These are phyloP conservation scores for Amniculicola lignicola DNA, from an alignment of 495 filamentous ascomycete genomes.

Conservation along the genomic window DNA sequence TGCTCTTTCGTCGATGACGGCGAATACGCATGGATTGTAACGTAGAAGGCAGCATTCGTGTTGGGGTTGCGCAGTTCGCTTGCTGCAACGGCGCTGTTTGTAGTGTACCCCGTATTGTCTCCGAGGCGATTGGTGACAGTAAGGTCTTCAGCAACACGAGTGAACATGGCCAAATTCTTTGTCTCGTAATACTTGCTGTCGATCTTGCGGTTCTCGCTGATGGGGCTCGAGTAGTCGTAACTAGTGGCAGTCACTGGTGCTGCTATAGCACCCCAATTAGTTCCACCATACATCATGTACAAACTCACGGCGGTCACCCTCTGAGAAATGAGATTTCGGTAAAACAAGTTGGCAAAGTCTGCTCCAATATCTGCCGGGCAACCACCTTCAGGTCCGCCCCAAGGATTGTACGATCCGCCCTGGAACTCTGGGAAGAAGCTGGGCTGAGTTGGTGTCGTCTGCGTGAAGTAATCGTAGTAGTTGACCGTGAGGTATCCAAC, in stretches of 20 bases:
- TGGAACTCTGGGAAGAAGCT: constrained; percentile 63
- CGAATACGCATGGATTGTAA: constrained; percentile 52
- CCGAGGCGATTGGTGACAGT: constrained; percentile 54
- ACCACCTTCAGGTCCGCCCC: constrained; percentile 55
- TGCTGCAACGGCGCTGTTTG: constrained; percentile 47
- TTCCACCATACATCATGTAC: constrained; percentile 59
- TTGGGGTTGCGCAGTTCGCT: constrained; percentile 56
- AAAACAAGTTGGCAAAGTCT: constrained; percentile 60
- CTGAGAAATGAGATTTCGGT: constrained; percentile 53
- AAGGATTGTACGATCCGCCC: constrained; percentile 62
- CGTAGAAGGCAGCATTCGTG: constrained; percentile 56
- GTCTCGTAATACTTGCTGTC: constrained; percentile 59
- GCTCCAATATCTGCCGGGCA: constrained; percentile 46
- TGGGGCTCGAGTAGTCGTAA: constrained; percentile 61
- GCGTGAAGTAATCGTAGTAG: constrained; percentile 48
- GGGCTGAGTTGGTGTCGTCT: constrained; percentile 52
- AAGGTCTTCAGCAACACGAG: constrained; percentile 52
- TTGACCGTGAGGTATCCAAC: constrained; percentile 51
- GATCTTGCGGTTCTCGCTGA: constrained; percentile 57
- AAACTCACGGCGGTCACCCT: constrained; percentile 46
- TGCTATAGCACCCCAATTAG: constrained; percentile 50
- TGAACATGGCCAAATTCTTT: constrained; percentile 57
- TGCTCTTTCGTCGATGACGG: constrained; percentile 46
- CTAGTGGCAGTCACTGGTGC: constrained; percentile 48
- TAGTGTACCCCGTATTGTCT: constrained; percentile 56